Conservation (phyloP, 1,284 basidiomycete species). For the Sutorius eximius region DNA sequence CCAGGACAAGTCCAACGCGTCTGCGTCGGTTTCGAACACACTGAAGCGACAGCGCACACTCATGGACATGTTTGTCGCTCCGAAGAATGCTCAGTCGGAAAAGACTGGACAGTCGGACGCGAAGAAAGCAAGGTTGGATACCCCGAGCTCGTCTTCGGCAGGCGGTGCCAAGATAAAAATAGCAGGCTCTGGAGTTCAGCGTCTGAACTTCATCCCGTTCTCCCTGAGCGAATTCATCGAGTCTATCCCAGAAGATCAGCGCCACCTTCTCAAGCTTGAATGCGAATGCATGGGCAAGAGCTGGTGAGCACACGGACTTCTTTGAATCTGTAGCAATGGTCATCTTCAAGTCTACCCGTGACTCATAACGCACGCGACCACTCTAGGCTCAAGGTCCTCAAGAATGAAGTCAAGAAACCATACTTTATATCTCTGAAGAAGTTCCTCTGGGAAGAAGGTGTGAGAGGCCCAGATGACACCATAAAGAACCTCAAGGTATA, state of each 20-base stretch:
- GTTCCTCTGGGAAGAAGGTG: slow-evolving; percentile 69
- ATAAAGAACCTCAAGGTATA: slow-evolving; percentile 52
- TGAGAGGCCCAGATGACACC: slow-evolving; percentile 53
- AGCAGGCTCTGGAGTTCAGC: slow-evolving; percentile 32
- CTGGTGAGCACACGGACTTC: slow-evolving; percentile 51
- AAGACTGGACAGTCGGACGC: slow-evolving; percentile 31
- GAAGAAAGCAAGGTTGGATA: slow-evolving; percentile 45
- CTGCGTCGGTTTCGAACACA: slow-evolving; percentile 27
- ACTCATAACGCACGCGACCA: slow-evolving; percentile 3
- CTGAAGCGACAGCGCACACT: slow-evolving; percentile 66
- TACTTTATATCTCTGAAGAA: slow-evolving; percentile 74
- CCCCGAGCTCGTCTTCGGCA: slow-evolving; percentile 15
- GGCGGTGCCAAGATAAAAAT: slow-evolving; percentile 18
- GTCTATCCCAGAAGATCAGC: slow-evolving; percentile 59
- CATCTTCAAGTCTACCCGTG: neutral
- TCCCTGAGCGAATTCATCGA: slow-evolving; percentile 56
- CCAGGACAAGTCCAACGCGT: slow-evolving; percentile 16
- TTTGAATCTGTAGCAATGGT: neutral
- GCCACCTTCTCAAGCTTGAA: slow-evolving; percentile 61
- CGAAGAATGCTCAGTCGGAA: slow-evolving; percentile 38
- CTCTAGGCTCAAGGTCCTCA: slow-evolving; percentile 67
- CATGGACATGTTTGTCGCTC: slow-evolving; percentile 56
- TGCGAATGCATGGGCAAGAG: slow-evolving; percentile 70
- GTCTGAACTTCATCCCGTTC: slow-evolving; percentile 70
- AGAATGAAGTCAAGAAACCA: slow-evolving; percentile 70